Conservation (phyloP, 371 early-diverging fungal genomes). For the Mucor racemosus region DNA sequence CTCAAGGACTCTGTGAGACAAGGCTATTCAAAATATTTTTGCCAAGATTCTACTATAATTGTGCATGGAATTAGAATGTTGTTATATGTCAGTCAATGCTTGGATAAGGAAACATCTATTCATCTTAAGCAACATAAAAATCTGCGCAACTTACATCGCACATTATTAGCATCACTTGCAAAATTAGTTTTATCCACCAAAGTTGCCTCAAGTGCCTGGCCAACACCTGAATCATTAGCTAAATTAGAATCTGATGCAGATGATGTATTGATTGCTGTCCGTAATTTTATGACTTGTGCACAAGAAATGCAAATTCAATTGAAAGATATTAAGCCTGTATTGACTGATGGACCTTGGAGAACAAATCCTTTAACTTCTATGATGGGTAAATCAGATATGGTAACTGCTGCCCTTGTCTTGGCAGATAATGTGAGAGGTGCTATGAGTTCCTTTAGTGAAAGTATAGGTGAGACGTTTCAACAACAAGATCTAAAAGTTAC, state of each 20-base stretch:
- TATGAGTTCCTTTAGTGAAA: constrained; percentile 39
- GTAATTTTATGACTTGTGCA: constrained; percentile 78
- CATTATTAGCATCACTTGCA: constrained; percentile 78
- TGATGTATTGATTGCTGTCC: constrained; percentile 75
- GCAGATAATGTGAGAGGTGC: constrained; percentile 42
- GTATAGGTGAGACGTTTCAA: constrained; percentile 30
- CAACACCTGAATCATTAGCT: constrained; percentile 39
- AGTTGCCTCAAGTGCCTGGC: constrained; percentile 76
- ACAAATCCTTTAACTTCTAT: neutral
- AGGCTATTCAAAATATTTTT: constrained; percentile 30
- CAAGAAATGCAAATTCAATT: constrained; percentile 71
- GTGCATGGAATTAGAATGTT: constrained; percentile 83
- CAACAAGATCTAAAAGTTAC: constrained; percentile 18
- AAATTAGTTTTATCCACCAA: constrained; percentile 86
- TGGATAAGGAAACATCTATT: constrained; percentile 69
- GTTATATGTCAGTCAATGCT: constrained; percentile 78
- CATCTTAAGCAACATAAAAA: constrained; percentile 67
- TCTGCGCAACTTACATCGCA: constrained; percentile 75
- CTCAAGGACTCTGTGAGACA: constrained; percentile 70
- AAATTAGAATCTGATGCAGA: constrained; percentile 47
- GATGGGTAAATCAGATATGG: constrained; percentile 10
- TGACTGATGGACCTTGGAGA: constrained; percentile 15
- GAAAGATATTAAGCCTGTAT: constrained; percentile 52
- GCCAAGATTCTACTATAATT: constrained; percentile 47
- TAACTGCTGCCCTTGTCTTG: constrained; percentile 21